Base-by-base conservation (phyloP, 305 asterid genomes). In the Salvia sclarea region DNA sequence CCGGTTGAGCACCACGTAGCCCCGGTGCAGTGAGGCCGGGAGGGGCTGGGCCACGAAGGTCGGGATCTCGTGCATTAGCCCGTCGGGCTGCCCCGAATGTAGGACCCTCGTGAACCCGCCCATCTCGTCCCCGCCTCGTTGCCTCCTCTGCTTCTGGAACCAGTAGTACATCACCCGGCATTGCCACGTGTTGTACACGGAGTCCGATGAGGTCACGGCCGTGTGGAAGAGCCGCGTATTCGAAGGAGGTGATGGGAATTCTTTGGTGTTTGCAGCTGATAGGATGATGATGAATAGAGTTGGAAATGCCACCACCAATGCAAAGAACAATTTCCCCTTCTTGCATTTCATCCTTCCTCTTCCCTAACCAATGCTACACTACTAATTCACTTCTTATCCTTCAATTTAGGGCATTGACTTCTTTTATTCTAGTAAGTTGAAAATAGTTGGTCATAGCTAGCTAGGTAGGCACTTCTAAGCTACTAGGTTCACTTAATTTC, bases 101-200 rank as follows among this genome's bases (percentile, higher is more conserved):
- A 91, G 73, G 48, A 91, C 85, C 55, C 97, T 81, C 8, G 95
- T 91, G 68, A 91, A 85, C 1, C 91, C 95, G 13, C 95, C 96
- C 97, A 91, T 91, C 30, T 84, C 86, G 86, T 20, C 53, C 64
- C 9, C n/a, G 5, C 5, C 5, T n/a, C n/a, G n/a, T n/a, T n/a
- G n/a, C 0, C 0, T 5, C 20, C 13, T 83, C 44, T 82, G 85
- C 61, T 82, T 81, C 70, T 83, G 80, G 79, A 87, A 89, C 97
- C 95, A 89, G 70, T 91, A 91, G 69, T 89, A 91, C 97, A 89
- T 88, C 44, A 91, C 82, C 72, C 97, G 72, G 54, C 88, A 74
- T 83, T 91, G 96, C 97, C 97, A 91, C 31, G 95, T 87, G 77
- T 82, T 91, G 78, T 91, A 91, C 44, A 87, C 68, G 2, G 96